A percentile compares a stretch with the other conserved stretches of the same genome.
phyloP scores from a whole-genome alignment of 306 rosid genomes.

The Prunus mume region DNA sequence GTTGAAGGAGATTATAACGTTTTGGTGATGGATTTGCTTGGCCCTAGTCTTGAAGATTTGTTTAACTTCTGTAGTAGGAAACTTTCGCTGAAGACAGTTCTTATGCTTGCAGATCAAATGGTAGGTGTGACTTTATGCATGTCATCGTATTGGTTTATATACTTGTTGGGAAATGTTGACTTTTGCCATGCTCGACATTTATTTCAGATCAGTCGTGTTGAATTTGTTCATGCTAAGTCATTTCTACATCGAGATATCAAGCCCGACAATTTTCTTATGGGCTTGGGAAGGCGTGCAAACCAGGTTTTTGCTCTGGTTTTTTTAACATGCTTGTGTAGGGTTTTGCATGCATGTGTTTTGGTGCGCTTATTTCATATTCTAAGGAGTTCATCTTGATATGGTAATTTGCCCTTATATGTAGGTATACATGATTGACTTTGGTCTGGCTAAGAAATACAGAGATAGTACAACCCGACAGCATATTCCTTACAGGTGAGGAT shows the following conservation, averaged over 20 bases:
- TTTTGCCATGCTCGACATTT: not conserved
- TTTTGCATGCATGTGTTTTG: not conserved
- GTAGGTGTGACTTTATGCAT: constrained; percentile 37
- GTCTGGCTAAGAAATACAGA: constrained; percentile 94
- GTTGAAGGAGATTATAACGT: constrained; percentile 96
- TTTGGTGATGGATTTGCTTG: constrained; percentile 92
- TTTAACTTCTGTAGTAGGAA: constrained; percentile 94
- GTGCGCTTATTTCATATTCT: not conserved
- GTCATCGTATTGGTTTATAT: not conserved
- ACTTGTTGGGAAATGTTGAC: not conserved
- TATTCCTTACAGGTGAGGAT: constrained; percentile 86
- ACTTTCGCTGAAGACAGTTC: constrained; percentile 87
- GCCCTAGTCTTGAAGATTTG: constrained; percentile 97
- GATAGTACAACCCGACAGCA: constrained; percentile 91
- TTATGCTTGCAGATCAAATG: constrained; percentile 99
- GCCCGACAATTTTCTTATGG: constrained; percentile 98
- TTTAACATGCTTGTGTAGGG: not conserved
- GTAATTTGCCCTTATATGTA: constrained; percentile 23
- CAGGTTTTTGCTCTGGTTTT: constrained; percentile 48
- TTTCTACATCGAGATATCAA: constrained; percentile 95
- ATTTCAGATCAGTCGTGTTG: constrained; percentile 85
- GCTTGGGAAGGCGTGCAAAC: constrained; percentile 95
- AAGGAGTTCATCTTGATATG: constrained; percentile 9
- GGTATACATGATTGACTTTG: constrained; percentile 75
- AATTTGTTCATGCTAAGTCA: constrained; percentile 84